These are phyloP conservation scores for Selaginella moellendorffii DNA, from an alignment of 75 land plant species.

Conservation along the genomic window DNA sequence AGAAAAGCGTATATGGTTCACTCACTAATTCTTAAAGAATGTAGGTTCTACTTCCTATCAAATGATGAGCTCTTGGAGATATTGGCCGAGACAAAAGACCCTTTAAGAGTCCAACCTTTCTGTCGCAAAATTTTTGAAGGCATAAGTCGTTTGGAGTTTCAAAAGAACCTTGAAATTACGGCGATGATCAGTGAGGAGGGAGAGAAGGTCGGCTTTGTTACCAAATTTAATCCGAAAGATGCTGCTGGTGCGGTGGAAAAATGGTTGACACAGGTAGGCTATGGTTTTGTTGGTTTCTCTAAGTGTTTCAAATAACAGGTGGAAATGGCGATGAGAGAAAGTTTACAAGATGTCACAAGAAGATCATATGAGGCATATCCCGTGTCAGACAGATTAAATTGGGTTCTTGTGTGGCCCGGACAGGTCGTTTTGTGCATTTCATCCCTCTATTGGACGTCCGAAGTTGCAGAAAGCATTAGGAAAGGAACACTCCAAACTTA, in stretches of 20 bases:
- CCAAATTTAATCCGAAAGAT: constrained; percentile 26
- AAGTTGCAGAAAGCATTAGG: constrained; percentile 25
- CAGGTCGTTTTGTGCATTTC: constrained; percentile 26
- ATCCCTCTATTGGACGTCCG: constrained; percentile 26
- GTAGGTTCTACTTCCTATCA: constrained; percentile 31
- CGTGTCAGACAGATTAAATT: constrained; percentile 13
- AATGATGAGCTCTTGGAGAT: constrained; percentile 35
- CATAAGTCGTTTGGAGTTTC: constrained; percentile 22
- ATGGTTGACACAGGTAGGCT: constrained; percentile 30
- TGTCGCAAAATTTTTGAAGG: constrained; percentile 34
- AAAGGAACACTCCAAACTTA: constrained; percentile 15
- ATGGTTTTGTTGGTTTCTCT: background rate
- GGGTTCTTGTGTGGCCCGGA: constrained; percentile 31
- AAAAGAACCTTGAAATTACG: constrained; percentile 15
- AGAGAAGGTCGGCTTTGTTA: constrained; percentile 21
- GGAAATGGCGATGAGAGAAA: constrained; percentile 26
- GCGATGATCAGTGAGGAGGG: constrained; percentile 38
- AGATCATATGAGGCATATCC: constrained; percentile 22
- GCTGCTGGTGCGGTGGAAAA: constrained; percentile 31
- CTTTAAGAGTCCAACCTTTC: constrained; percentile 31
- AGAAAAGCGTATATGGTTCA: too few relatives aligned
- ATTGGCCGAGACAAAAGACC: constrained; percentile 32
- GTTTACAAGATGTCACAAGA: constrained; percentile 21
- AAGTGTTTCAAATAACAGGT: constrained; percentile 10
- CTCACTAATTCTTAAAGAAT: too few relatives aligned